These are phyloP conservation scores for Seiridium cupressi DNA, from an alignment of 2,329 filamentous ascomycete species.

Conservation along the genomic window DNA sequence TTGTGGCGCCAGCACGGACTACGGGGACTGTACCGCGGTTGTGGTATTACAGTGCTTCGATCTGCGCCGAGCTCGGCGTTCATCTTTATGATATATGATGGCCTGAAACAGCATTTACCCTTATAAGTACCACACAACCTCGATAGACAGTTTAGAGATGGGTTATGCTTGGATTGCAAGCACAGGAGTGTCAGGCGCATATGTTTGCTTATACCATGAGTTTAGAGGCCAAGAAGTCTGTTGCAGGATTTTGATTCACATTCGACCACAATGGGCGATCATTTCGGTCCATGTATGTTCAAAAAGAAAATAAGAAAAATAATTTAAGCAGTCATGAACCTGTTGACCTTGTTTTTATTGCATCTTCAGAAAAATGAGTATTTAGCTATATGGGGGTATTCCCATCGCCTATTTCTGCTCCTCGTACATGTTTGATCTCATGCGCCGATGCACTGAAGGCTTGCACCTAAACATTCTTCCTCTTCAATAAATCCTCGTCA, in stretches of 20 bases:
- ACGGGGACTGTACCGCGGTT: constrained; percentile 86
- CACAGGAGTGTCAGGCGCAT: constrained; percentile 2
- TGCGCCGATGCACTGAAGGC: no score
- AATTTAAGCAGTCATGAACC: background rate
- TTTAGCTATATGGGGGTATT: no score
- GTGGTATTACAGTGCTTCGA: constrained; percentile 85
- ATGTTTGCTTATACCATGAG: background rate
- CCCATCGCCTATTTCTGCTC: background rate
- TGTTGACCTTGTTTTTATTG: no score
- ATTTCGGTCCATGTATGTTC: no score
- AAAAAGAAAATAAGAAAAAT: no score
- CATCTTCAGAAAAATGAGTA: no score
- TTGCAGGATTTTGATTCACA: background rate
- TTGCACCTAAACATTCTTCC: constrained; percentile 21
- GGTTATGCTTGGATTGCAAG: background rate
- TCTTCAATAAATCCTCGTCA: constrained; percentile 26
- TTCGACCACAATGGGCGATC: no score
- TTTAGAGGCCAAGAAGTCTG: background rate
- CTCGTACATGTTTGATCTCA: background rate
- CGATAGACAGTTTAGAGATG: background rate
- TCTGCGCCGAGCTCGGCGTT: constrained; percentile 95
- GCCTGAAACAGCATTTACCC: constrained; percentile 68
- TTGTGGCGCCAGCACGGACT: constrained; percentile 84
- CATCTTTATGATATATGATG: constrained; percentile 95
- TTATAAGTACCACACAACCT: constrained; percentile 20